Base-by-base conservation (phyloP, 768 basidiomycete genomes). In the Mycena galericulata region DNA sequence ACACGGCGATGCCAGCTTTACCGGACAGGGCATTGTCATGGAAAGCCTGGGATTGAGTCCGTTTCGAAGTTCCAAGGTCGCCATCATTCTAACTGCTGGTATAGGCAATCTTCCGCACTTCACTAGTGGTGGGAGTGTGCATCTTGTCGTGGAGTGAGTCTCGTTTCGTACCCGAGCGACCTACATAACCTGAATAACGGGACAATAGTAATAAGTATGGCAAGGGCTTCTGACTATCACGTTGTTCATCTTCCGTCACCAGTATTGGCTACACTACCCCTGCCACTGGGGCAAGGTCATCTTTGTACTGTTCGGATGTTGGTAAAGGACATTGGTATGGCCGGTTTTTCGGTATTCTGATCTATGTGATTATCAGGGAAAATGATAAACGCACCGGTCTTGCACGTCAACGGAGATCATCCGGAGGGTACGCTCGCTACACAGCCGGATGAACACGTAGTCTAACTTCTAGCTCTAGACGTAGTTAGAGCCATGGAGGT, bases 211-310 rank as follows among this genome's bases (percentile, higher is more conserved):
- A 91, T 77, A 90, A 90, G 89, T 90, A 67, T 51, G 82, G 41
- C 8, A 47, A 24, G 24, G 45, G 34, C 62, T 29, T 12, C 40
- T 34, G 45, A 14, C 22, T 11, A 12, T 45, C 40, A 4, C 26
- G 9, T 20, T 11, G 45, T 27, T 75, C 14, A 73, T 30, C 29
- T n/a, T 17, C 51, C 4, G 34, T n/a, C 50, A 65, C 18, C 72
- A 97, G 93, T 72, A 94, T 97, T 65, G 96, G 96, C 26, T 97
- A 97, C 72, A 97, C 96, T 0, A 97, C 96, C 0, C 95, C 95
- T 0, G 92, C 94, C 0, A 90, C 93, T 0, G 88, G 86, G 55
- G 93, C 94, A 17, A 88, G 96, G 9, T 96, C 95, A 1, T 95
- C 93, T 0, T 75, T 93, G 36, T 98, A 98, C 75, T 96, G 93